Percentiles rank a stretch among this genome's conserved stretches.
Evolutionary conservation across 495 filamentous ascomycete genomes (phyloP).

Genomic region (Xylaria scruposa): DNA sequence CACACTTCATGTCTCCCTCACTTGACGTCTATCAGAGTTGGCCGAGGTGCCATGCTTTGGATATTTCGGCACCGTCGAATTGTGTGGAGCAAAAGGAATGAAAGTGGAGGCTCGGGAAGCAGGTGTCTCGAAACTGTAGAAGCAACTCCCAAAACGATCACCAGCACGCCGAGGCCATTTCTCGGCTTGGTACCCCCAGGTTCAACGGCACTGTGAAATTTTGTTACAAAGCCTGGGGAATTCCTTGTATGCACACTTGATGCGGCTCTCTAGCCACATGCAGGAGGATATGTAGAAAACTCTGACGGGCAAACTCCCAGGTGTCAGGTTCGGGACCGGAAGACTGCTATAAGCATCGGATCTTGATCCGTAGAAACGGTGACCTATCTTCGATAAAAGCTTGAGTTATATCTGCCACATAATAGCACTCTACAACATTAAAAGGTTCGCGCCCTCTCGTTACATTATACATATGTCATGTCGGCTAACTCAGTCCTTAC

Average conservation of each 20-base stretch:
- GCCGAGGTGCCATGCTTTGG: constrained; percentile 12
- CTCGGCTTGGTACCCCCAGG: constrained; percentile 12
- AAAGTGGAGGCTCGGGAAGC: constrained; percentile 44
- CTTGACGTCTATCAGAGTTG: constrained; percentile 3
- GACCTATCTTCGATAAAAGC: not conserved
- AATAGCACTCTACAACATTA: not conserved
- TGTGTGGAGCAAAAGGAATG: constrained; percentile 38
- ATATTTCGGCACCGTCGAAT: constrained; percentile 30
- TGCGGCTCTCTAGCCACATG: constrained; percentile 27
- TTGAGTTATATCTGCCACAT: not conserved
- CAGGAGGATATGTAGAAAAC: constrained; percentile 19
- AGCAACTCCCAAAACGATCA: constrained; percentile 32
- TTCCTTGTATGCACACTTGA: constrained; percentile 16
- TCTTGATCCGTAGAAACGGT: not conserved
- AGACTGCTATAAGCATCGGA: not conserved
- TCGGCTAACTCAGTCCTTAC: not conserved
- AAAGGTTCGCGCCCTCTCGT: not conserved
- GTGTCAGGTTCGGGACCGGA: not conserved
- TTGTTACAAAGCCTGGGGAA: constrained; percentile 2
- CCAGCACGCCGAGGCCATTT: constrained; percentile 18
- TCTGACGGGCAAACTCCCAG: constrained; percentile 16
- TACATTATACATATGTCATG: not conserved
- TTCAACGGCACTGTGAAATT: not conserved
- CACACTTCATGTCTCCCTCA: constrained; percentile 9
- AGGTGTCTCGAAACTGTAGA: constrained; percentile 36